Evolutionary conservation across 495 filamentous ascomycete genomes (phyloP).

Genomic region (Hapsidospora chrysogenum): DNA sequence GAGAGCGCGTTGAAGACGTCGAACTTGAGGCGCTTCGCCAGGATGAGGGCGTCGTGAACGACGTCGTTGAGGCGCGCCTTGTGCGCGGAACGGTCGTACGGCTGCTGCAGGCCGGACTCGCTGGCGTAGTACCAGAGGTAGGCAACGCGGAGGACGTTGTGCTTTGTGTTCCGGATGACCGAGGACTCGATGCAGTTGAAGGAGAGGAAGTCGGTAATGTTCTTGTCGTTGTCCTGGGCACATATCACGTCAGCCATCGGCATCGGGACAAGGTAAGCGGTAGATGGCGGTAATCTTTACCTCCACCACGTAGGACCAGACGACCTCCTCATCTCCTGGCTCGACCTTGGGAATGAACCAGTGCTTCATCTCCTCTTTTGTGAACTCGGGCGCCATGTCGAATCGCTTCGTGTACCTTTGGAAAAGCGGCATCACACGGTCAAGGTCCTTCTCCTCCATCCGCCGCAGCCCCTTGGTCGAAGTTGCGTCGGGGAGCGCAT

Average conservation of each 20-base stretch:
- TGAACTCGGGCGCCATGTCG: slow-evolving; percentile 70
- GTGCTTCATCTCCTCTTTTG: slow-evolving; percentile 63
- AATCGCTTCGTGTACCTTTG: slow-evolving; percentile 64
- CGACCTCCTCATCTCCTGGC: slow-evolving; percentile 51
- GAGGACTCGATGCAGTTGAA: slow-evolving; percentile 92
- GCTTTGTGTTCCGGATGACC: slow-evolving; percentile 63
- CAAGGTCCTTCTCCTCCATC: slow-evolving; percentile 72
- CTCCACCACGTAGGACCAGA: slow-evolving; percentile 89
- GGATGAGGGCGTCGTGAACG: slow-evolving; percentile 70
- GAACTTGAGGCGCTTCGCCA: slow-evolving; percentile 75
- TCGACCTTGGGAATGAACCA: slow-evolving; percentile 63
- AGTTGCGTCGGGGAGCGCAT: slow-evolving; percentile 55
- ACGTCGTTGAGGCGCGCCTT: slow-evolving; percentile 58
- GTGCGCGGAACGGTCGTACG: slow-evolving; percentile 36
- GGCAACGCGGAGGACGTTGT: slow-evolving; percentile 63
- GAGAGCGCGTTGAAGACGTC: slow-evolving; percentile 97
- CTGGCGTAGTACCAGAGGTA: slow-evolving; percentile 96
- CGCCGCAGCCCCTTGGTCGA: slow-evolving; percentile 54
- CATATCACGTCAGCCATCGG: background rate
- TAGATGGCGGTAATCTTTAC: slow-evolving; percentile 14
- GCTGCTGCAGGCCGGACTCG: slow-evolving; percentile 52
- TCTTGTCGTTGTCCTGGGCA: slow-evolving; percentile 30
- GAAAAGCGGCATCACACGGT: slow-evolving; percentile 56
- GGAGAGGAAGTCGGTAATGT: slow-evolving; percentile 90
- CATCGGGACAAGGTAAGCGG: background rate